phyloP scores from a whole-genome alignment of 1,139 yeast genomes.

The Lodderomyces pseudojiufengensis region DNA sequence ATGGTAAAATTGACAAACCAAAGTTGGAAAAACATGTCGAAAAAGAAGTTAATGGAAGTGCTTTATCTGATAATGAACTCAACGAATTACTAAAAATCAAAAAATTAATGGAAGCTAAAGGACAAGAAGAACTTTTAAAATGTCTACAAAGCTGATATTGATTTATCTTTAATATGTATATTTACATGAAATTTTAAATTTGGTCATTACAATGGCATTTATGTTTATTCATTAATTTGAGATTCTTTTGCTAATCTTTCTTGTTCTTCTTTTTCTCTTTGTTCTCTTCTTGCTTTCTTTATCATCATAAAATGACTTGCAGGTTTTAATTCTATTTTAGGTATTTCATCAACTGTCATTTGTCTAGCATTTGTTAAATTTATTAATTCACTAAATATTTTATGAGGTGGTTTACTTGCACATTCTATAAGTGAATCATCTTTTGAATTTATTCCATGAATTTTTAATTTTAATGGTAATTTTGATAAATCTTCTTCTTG shows the following conservation, averaged over 20 bases:
- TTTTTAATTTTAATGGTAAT: constrained; percentile 45
- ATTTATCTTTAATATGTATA: background rate
- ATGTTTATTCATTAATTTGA: background rate
- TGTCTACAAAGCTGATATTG: constrained; percentile 45
- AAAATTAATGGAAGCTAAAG: constrained; percentile 61
- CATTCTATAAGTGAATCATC: constrained; percentile 31
- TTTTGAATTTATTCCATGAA: constrained; percentile 21
- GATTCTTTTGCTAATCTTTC: background rate
- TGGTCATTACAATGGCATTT: background rate
- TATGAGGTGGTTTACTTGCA: constrained; percentile 21
- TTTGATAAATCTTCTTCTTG: constrained; percentile 36
- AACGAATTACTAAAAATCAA: constrained; percentile 56
- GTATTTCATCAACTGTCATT: constrained; percentile 29
- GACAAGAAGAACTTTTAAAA: constrained; percentile 59
- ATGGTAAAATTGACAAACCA: too few species aligned
- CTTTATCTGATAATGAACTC: constrained; percentile 30
- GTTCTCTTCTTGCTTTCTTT: background rate
- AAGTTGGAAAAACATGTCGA: constrained; percentile 4
- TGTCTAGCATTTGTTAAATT: constrained; percentile 28
- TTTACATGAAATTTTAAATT: constrained; percentile 1
- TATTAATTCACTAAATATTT: constrained; percentile 32
- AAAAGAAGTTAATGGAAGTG: background rate
- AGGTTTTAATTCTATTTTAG: constrained; percentile 8
- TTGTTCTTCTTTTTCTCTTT: background rate
- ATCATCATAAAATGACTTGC: background rate